These are phyloP conservation scores for Puccinia coronata DNA, from an alignment of 1,284 basidiomycete genomes.

Conservation along the genomic window DNA sequence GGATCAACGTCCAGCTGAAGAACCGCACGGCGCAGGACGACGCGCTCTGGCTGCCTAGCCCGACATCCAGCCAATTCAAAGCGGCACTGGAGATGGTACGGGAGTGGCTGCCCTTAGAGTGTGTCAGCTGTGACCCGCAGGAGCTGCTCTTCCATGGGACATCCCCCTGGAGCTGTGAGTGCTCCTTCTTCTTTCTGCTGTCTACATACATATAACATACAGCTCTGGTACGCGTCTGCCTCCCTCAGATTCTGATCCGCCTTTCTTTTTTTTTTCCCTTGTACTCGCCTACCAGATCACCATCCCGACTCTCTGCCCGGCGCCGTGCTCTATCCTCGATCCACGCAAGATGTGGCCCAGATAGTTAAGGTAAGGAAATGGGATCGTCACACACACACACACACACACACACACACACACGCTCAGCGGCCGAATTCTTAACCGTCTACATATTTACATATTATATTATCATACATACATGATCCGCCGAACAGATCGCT, in stretches of 20 bases:
- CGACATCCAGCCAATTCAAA: conserved; percentile 7
- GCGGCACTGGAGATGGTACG: background rate
- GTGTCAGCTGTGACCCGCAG: conserved; percentile 12
- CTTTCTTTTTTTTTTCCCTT: background rate
- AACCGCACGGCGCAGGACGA: no score
- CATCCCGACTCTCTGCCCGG: conserved; percentile 50
- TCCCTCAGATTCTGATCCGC: background rate
- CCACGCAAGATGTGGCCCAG: conserved; percentile 54
- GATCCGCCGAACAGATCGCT: conserved; percentile 61
- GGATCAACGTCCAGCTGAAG: conserved; percentile 36
- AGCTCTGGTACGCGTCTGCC: no score
- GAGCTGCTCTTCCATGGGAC: conserved; percentile 30
- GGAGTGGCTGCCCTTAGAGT: background rate
- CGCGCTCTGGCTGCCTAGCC: no score
- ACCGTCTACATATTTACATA: no score
- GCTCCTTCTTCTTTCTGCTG: background rate
- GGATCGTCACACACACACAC: background rate
- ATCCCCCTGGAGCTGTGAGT: conserved; percentile 26
- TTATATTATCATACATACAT: no score
- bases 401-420: background rate
- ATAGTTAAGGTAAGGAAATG: conserved; percentile 51
- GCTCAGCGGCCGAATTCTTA: no score
- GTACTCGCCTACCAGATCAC: conserved; percentile 6
- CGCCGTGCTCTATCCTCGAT: conserved; percentile 53
- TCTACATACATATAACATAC: background rate